Conservation (phyloP, 257 asterid species). For the Gentiana macrophylla region DNA sequence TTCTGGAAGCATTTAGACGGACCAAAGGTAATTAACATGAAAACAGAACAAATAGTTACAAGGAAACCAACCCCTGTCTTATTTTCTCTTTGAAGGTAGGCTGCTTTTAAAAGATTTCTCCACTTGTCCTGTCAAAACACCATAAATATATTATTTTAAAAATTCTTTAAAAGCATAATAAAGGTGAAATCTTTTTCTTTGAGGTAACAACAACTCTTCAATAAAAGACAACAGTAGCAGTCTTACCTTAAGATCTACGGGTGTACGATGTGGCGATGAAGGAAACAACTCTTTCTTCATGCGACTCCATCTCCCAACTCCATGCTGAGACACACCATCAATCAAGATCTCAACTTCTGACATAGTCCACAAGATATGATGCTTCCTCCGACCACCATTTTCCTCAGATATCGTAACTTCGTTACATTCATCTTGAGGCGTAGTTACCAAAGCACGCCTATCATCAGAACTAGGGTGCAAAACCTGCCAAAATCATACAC, state of each 20-base stretch:
- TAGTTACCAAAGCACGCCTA: conserved; percentile 12
- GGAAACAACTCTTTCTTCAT: conserved; percentile 72
- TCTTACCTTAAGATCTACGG: conserved; percentile 87
- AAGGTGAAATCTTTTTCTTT: background rate
- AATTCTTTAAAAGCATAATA: background rate
- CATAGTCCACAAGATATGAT: conserved; percentile 78
- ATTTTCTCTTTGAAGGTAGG: conserved; percentile 49
- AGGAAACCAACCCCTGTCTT: conserved; percentile 18
- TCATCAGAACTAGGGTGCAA: background rate
- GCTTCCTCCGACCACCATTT: conserved; percentile 50
- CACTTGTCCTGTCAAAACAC: conserved; percentile 73
- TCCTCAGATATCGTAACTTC: conserved; percentile 25
- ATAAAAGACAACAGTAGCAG: background rate
- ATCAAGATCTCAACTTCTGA: conserved; percentile 70
- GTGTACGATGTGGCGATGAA: conserved; percentile 74
- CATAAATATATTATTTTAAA: background rate
- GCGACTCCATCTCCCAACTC: conserved; percentile 94
- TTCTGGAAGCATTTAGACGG: no score
- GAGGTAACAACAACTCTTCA: background rate
- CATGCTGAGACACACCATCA: conserved; percentile 83
- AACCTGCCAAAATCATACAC: conserved; percentile 2
- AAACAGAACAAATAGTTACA: background rate
- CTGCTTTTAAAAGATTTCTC: conserved; percentile 95
- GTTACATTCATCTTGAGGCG: conserved; percentile 25
- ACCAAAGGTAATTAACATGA: background rate